Percentiles rank a stretch among this genome's conserved stretches.
Evolutionary conservation across 2,329 filamentous ascomycete genomes (phyloP).

Genomic region (Talaromyces pinophilus): DNA sequence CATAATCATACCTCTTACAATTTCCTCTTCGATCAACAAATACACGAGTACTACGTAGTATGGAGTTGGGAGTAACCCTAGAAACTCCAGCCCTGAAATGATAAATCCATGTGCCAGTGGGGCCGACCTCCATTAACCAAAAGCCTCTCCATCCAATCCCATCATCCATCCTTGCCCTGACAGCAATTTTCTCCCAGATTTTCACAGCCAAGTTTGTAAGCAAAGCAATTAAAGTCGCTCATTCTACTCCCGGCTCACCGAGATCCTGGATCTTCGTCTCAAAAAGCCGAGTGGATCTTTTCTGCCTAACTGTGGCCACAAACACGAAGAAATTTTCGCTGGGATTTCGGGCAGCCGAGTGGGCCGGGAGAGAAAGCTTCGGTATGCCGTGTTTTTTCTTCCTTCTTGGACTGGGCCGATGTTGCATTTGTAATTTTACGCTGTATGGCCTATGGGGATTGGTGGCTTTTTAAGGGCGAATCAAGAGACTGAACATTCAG

Average conservation of each 20-base stretch:
- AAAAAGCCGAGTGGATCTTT: slow-evolving; percentile 4
- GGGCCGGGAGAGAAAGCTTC: neutral
- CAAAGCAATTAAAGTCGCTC: neutral
- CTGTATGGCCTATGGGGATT: too few relatives aligned
- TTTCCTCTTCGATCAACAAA: neutral
- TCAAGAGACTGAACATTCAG: neutral
- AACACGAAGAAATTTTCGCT: neutral
- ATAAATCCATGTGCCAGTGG: neutral
- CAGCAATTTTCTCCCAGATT: neutral
- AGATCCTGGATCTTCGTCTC: neutral
- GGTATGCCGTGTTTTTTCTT: slow-evolving; percentile 16
- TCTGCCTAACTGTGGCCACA: slow-evolving; percentile 1
- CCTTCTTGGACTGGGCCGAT: neutral
- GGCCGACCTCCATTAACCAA: neutral
- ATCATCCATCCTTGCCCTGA: neutral
- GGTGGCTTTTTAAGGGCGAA: neutral
- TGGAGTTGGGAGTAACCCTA: neutral
- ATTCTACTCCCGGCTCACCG: neutral
- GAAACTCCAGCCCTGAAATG: neutral
- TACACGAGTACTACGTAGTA: neutral
- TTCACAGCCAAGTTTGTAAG: neutral
- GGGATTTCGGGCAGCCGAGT: slow-evolving; percentile 18
- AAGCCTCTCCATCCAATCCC: neutral
- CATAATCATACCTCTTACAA: neutral
- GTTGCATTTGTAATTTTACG: neutral